These are phyloP conservation scores for Evansstolkia leycettana DNA, from an alignment of 495 filamentous ascomycete species.

Conservation along the genomic window DNA sequence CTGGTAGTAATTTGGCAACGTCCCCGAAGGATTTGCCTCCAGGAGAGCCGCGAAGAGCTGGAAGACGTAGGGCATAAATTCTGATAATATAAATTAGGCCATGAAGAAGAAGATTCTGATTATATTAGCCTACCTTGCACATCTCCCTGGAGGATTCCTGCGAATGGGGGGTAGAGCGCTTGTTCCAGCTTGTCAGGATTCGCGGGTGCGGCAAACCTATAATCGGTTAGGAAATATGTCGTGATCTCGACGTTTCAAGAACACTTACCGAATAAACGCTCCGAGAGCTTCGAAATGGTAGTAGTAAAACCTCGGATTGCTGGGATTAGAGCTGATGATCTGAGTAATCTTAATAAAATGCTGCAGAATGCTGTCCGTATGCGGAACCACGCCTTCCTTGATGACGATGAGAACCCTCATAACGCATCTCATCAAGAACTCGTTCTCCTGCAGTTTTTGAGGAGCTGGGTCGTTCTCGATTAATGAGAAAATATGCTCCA, in stretches of 20 bases:
- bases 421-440: constrained; percentile 95
- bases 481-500: constrained; percentile 84
- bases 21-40: constrained; percentile 62
- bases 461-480: constrained; percentile 71
- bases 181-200: constrained; percentile 64
- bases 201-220: constrained; percentile 56
- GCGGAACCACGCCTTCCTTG: constrained; percentile 59
- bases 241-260: constrained; percentile 5
- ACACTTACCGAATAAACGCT: constrained; percentile 66
- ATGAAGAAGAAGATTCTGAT: not conserved
- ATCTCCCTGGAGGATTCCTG: constrained; percentile 60
- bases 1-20: constrained; percentile 65
- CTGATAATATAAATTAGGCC: constrained; percentile 25
- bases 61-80: constrained; percentile 95
- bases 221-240: no score
- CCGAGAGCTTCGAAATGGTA: constrained; percentile 94
- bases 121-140: constrained; percentile 49
- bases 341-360: constrained; percentile 78
- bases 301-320: constrained; percentile 96
- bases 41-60: constrained; percentile 86
- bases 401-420: constrained; percentile 95
- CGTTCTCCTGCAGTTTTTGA: constrained; percentile 95
- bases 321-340: constrained; percentile 83
- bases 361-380: constrained; percentile 58
- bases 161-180: constrained; percentile 66